phyloP scores from a whole-genome alignment of 495 filamentous ascomycete species.

The Amniculicola lignicola region DNA sequence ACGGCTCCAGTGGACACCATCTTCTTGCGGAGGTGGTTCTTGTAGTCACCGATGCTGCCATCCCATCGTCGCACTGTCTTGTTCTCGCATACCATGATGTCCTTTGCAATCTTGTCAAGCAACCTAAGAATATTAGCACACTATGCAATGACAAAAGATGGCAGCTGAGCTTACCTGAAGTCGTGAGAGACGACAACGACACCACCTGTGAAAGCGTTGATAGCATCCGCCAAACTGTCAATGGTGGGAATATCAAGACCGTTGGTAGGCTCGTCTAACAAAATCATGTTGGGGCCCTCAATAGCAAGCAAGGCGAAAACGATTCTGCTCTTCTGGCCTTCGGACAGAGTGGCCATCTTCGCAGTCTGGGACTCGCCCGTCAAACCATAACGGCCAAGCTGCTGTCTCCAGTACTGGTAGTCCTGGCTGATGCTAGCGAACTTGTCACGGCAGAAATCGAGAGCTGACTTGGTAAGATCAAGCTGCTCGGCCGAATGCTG shows the following conservation, averaged over 20 bases:
- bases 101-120: constrained; percentile 99
- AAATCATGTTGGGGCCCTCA: constrained; percentile 93
- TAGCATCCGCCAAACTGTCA: constrained; percentile 93
- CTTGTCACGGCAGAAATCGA: constrained; percentile 97
- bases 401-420: constrained; percentile 99
- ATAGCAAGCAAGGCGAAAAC: constrained; percentile 97
- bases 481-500: constrained; percentile 99
- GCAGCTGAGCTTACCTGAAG: constrained; percentile 67
- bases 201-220: constrained; percentile 93
- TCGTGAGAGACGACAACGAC: constrained; percentile 98
- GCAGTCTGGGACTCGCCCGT: constrained; percentile 91
- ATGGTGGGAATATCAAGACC: constrained; percentile 99
- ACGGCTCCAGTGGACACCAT: constrained; percentile 69
- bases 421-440: constrained; percentile 86
- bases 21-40: constrained; percentile 98
- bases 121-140: constrained; percentile 54
- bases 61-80: constrained; percentile 86
- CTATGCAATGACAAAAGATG: neutral
- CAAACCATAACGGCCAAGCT: constrained; percentile 90
- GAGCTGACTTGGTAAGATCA: constrained; percentile 92
- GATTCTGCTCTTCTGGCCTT: constrained; percentile 96
- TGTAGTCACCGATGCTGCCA: constrained; percentile 88
- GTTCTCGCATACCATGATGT: constrained; percentile 98
- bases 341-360: constrained; percentile 94
- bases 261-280: constrained; percentile 98